These are phyloP conservation scores for Tilletiaria anomala DNA, from an alignment of 1,284 basidiomycete genomes.

Conservation along the genomic window DNA sequence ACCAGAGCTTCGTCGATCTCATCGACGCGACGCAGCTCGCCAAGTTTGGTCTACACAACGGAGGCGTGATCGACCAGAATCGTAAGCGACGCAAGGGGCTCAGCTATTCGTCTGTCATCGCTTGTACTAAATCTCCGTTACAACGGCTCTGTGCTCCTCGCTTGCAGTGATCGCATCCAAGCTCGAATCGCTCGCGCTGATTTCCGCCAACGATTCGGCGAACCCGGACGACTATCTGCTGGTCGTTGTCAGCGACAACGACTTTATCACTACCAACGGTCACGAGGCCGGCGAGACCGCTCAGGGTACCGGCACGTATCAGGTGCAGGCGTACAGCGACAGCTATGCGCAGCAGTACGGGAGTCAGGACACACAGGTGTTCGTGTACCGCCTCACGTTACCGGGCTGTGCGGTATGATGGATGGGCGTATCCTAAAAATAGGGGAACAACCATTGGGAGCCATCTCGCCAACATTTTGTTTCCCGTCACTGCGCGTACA, in stretches of 20 bases:
- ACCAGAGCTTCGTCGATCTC: slow-evolving; percentile 49
- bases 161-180: slow-evolving; percentile 53
- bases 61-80: slow-evolving; percentile 39
- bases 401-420: slow-evolving; percentile 45
- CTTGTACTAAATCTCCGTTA: no score
- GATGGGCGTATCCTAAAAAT: no score
- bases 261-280: slow-evolving; percentile 52
- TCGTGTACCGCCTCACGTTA: slow-evolving; percentile 54
- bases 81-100: no score
- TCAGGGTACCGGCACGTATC: slow-evolving; percentile 10
- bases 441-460: no score
- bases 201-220: slow-evolving; percentile 45
- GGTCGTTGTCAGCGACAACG: slow-evolving; percentile 53
- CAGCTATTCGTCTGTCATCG: no score
- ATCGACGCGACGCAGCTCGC: slow-evolving; percentile 45
- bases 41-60: slow-evolving; percentile 50
- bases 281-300: slow-evolving; percentile 40
- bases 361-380: slow-evolving; percentile 49
- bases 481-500: no score
- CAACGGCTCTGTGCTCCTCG: no score
- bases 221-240: slow-evolving; percentile 55
- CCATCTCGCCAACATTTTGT: no score
- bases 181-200: slow-evolving; percentile 55
- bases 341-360: slow-evolving; percentile 12
- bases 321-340: slow-evolving; percentile 14